Percentiles rank a stretch among this genome's conserved stretches.
These are phyloP conservation scores for Cylindrotheca fusiformis DNA, from an alignment of 108 stramenopile species.

Conservation along the genomic window DNA sequence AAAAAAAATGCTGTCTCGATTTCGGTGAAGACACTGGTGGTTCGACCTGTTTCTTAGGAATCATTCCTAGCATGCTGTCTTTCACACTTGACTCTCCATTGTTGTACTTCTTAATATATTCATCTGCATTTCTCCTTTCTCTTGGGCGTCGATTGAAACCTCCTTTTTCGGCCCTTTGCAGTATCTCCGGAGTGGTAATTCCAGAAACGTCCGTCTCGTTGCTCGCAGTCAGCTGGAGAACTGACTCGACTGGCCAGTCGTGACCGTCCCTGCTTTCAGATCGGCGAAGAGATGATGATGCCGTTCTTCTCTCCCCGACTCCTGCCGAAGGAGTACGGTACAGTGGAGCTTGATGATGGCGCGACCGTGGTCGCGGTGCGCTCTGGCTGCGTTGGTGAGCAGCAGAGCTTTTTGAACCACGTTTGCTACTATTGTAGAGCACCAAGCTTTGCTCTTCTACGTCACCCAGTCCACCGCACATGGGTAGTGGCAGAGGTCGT, in stretches of 20 bases:
- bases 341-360: too few species aligned
- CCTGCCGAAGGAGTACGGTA: too few species aligned
- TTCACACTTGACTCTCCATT: neutral
- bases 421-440: too few species aligned
- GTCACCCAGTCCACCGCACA: too few species aligned
- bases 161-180: neutral
- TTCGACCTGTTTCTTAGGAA: neutral
- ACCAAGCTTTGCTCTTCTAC: too few species aligned
- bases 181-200: constrained; percentile 30
- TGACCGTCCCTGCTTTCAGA: constrained; percentile 11
- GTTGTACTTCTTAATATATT: constrained; percentile 34
- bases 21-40: neutral
- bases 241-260: constrained; percentile 15
- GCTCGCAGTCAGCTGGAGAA: constrained; percentile 4
- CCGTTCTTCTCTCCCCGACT: neutral
- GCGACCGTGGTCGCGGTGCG: constrained; percentile 14
- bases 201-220: constrained; percentile 26
- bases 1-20: constrained; percentile 24
- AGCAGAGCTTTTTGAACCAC: too few species aligned
- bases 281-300: neutral
- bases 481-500: too few species aligned
- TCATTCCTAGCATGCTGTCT: neutral
- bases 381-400: constrained; percentile 19
- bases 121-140: constrained; percentile 17
- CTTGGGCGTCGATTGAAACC: neutral